phyloP scores from a whole-genome alignment of 148 eudicot species.

The Cornus controversa region DNA sequence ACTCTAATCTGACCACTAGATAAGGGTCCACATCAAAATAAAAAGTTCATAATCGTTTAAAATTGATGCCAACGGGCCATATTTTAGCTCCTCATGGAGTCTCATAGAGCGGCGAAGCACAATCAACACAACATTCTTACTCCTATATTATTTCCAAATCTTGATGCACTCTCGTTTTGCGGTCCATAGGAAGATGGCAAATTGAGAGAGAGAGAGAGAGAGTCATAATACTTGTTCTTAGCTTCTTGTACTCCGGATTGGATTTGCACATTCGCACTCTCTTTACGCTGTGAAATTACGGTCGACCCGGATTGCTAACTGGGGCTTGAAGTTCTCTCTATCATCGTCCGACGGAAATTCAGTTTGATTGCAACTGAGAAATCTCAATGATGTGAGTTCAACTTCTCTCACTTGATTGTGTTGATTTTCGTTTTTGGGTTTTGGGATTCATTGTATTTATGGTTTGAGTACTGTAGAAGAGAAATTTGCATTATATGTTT shows the following conservation, averaged over 20 bases:
- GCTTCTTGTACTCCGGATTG: neutral
- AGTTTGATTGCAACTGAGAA: neutral
- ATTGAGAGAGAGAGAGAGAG: neutral
- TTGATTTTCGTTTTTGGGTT: neutral
- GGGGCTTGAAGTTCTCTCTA: no score
- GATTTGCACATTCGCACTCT: no score
- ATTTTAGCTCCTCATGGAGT: neutral
- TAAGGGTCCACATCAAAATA: no score
- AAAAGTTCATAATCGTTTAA: no score
- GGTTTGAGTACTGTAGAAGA: neutral
- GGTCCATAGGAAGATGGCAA: neutral
- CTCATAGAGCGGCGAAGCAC: neutral
- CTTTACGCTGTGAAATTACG: no score
- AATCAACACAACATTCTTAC: neutral
- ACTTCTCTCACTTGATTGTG: neutral
- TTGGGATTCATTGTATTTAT: neutral
- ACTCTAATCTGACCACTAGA: no score
- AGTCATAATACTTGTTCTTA: neutral
- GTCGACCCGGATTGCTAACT: no score
- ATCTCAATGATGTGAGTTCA: constrained; percentile 12
- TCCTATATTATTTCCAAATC: neutral
- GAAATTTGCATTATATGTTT: neutral
- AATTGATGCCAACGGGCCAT: neutral
- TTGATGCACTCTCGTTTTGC: neutral
- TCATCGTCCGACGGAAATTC: neutral